Evolutionary conservation across 2,329 filamentous ascomycete species (phyloP).

Genomic region (Microcera coccophila): DNA sequence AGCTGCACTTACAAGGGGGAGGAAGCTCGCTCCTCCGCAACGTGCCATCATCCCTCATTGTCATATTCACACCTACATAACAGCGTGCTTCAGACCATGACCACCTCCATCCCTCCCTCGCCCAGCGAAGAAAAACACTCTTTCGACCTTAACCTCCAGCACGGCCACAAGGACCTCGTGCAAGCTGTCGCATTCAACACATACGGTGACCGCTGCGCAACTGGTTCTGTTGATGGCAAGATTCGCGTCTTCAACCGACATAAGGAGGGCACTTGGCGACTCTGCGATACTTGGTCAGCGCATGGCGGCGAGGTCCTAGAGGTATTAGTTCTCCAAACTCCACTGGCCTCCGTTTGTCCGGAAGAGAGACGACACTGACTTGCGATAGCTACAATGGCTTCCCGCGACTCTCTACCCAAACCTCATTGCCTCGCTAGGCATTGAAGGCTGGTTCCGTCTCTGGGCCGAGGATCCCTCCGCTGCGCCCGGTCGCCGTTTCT

Average conservation of each 20-base stretch:
- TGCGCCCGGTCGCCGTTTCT: slow-evolving; percentile 77
- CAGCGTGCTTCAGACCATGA: slow-evolving; percentile 20
- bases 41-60: slow-evolving; percentile 10
- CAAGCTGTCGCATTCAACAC: slow-evolving; percentile 86
- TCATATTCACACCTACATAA: slow-evolving; percentile 8
- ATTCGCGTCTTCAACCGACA: slow-evolving; percentile 88
- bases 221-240: slow-evolving; percentile 86
- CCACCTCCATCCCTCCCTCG: slow-evolving; percentile 31
- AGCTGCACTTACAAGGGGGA: slow-evolving; percentile 14
- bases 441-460: slow-evolving; percentile 84
- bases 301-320: slow-evolving; percentile 89
- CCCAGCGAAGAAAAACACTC: slow-evolving; percentile 43
- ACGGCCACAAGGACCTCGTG: slow-evolving; percentile 76
- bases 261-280: slow-evolving; percentile 69
- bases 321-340: slow-evolving; percentile 46
- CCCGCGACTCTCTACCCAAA: slow-evolving; percentile 83
- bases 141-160: slow-evolving; percentile 61
- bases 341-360: slow-evolving; percentile 5
- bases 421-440: slow-evolving; percentile 80
- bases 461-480: slow-evolving; percentile 90
- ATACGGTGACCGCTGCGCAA: slow-evolving; percentile 87
- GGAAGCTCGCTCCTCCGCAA: slow-evolving; percentile 13
- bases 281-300: slow-evolving; percentile 84
- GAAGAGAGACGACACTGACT: not conserved
- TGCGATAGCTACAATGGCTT: slow-evolving; percentile 81